Base-by-base conservation (phyloP, 2,329 filamentous ascomycete genomes). In the Claviceps quebecensis region DNA sequence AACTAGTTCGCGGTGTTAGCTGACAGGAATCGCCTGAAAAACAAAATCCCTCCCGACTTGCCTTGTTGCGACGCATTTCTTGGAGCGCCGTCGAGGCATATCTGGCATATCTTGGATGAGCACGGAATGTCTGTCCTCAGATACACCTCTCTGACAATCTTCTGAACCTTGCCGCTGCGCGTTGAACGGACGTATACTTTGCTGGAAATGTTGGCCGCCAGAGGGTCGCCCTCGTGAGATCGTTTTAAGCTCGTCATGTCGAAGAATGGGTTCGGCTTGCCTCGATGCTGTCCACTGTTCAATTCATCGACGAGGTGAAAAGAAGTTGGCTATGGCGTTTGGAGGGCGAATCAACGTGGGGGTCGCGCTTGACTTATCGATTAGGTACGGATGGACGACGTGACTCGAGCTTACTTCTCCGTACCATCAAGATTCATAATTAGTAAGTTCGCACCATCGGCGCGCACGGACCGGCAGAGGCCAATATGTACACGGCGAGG, bases 141-240 rank as follows among this genome's bases (percentile, higher is more conserved):
- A 69, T 98, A 98, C 56, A 97, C 78, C 73, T 98, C 93, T 62
- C 90, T 83, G 58, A 98, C 93, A 63, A 98, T 94, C 76, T 98
- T 98, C 69, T 97, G 93, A 54, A 97, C 91, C 72, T 96, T 96
- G 68, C 93, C 93, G 68, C 83, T 93, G 69, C 87, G 90, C 47
- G 91, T 95, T 26, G 93, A 96, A 54, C 93, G 81, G 56, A 98
- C 87, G 65, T 94, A 98, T 61, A 94, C 82, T 72, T 97, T 98
- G 78, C 86, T 96, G 36, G 89, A 91, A 57, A 97, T 84, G 63
- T 86, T 95, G 46, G 83, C 74, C 34, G 82, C 76, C 54, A 73
- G 65, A 11, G 76, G 69, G 51, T 80, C 77, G 26, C 70, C 66
- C 26, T 72, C 73, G 45, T 73, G 64, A 8, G 73, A 71, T 62